phyloP scores from a whole-genome alignment of 495 filamentous ascomycete genomes.

The Aspergillus mulundensis region DNA sequence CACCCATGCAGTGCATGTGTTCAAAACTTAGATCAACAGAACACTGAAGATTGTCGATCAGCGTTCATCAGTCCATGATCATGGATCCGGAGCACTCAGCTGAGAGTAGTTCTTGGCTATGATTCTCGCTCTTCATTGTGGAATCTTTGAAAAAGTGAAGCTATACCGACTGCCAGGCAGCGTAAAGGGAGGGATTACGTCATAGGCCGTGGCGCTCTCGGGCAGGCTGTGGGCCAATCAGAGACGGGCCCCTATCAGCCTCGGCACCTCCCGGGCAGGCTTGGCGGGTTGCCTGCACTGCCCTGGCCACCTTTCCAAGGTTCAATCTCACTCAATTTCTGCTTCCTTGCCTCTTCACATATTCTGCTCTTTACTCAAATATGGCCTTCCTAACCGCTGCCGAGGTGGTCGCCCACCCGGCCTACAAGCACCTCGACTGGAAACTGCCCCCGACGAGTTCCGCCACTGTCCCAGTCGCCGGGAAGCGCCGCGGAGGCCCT shows the following conservation, averaged over 20 bases:
- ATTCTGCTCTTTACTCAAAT: neutral
- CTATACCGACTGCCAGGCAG: neutral
- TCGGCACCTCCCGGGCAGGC: neutral
- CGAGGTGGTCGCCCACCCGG: slow-evolving; percentile 47
- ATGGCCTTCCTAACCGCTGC: slow-evolving; percentile 38
- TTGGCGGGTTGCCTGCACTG: neutral
- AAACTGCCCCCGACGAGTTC: slow-evolving; percentile 55
- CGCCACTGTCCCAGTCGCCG: slow-evolving; percentile 58
- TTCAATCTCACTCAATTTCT: neutral
- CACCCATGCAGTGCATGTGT: neutral
- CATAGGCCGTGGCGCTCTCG: neutral
- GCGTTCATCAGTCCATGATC: too few relatives aligned
- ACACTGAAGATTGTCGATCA: neutral
- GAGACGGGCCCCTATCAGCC: neutral
- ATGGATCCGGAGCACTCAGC: too few relatives aligned
- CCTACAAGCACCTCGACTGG: slow-evolving; percentile 54
- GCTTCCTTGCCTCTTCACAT: neutral
- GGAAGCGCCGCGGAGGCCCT: slow-evolving; percentile 58
- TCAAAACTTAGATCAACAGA: neutral
- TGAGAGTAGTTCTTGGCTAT: neutral
- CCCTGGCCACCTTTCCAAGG: neutral
- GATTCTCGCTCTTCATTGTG: neutral
- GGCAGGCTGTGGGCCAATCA: neutral
- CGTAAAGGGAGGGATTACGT: neutral
- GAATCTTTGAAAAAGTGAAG: neutral